Evolutionary conservation across 2,329 filamentous ascomycete genomes (phyloP).

Genomic region (Tetracladium maxilliforme): DNA sequence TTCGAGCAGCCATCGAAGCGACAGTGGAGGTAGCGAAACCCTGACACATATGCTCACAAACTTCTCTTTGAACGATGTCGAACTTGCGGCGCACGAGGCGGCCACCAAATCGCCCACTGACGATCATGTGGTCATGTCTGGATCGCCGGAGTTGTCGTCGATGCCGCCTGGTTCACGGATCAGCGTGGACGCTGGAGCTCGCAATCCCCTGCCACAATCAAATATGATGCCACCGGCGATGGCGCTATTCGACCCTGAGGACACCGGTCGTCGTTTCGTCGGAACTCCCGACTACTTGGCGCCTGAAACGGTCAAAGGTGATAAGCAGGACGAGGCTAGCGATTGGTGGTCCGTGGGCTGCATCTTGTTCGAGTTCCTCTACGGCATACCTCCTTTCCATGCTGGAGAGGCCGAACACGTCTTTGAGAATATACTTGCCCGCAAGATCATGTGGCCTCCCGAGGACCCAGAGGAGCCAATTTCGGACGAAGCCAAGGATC

Average conservation of each 20-base stretch:
- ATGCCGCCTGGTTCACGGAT: too few species aligned
- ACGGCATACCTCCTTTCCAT: conserved; percentile 87
- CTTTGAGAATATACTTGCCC: conserved; percentile 88
- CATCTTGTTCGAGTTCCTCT: conserved; percentile 93
- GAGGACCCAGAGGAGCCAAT: conserved; percentile 65
- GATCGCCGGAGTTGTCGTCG: too few species aligned
- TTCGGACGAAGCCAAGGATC: conserved; percentile 78
- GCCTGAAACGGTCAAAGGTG: conserved; percentile 89
- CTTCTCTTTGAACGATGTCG: conserved; percentile 56
- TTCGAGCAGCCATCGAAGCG: conserved; percentile 76
- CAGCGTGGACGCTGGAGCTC: too few species aligned
- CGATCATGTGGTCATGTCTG: too few species aligned
- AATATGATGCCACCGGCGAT: conserved; percentile 80
- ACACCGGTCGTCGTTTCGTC: conserved; percentile 84
- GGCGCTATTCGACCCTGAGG: conserved; percentile 90
- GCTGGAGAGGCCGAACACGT: conserved; percentile 81
- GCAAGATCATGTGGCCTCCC: conserved; percentile 85
- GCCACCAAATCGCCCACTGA: too few species aligned
- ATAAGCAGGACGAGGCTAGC: conserved; percentile 92
- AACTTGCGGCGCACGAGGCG: too few species aligned
- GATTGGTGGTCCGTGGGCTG: conserved; percentile 99
- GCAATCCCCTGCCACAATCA: conserved; percentile 46
- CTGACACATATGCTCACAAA: conserved; percentile 69
- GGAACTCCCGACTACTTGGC: conserved; percentile 95
- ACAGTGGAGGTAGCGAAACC: conserved; percentile 82